phyloP scores from a whole-genome alignment of 495 filamentous ascomycete species.

The Lepraria neglecta region DNA sequence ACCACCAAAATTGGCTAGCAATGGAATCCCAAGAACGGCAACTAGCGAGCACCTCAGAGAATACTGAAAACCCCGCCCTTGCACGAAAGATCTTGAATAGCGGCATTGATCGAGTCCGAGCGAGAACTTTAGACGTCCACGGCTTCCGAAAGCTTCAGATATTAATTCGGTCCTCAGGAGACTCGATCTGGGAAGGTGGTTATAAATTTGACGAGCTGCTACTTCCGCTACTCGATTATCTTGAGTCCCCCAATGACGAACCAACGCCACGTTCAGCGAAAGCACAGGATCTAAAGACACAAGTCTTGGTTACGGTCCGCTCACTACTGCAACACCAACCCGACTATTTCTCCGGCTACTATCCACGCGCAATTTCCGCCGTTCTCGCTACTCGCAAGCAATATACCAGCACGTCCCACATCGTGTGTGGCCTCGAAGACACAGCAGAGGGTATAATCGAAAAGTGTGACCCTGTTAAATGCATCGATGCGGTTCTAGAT shows the following conservation, averaged over 20 bases:
- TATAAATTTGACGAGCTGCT: constrained; percentile 67
- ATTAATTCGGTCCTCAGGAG: constrained; percentile 60
- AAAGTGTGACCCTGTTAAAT: constrained; percentile 41
- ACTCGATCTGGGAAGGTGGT: constrained; percentile 49
- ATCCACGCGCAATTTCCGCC: constrained; percentile 58
- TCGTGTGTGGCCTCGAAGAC: constrained; percentile 52
- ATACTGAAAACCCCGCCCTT: constrained; percentile 43
- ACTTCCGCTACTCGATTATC: constrained; percentile 64
- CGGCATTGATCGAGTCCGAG: constrained; percentile 66
- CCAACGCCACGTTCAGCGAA: constrained; percentile 47
- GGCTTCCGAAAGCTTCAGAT: constrained; percentile 84
- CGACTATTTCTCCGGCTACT: constrained; percentile 57
- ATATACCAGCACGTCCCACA: constrained; percentile 48
- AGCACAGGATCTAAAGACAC: constrained; percentile 70
- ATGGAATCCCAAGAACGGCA: constrained; percentile 15
- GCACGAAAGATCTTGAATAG: constrained; percentile 60
- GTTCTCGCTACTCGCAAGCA: constrained; percentile 58
- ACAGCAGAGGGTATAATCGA: constrained; percentile 49
- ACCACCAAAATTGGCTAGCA: constrained; percentile 22
- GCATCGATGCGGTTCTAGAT: constrained; percentile 47
- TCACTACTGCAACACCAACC: constrained; percentile 64
- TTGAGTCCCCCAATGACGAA: constrained; percentile 49
- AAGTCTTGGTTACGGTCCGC: constrained; percentile 74
- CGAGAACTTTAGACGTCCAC: constrained; percentile 69
- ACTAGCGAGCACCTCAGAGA: constrained; percentile 17